Base-by-base conservation (phyloP, 345 rosid species). In the Geranium brycei region DNA sequence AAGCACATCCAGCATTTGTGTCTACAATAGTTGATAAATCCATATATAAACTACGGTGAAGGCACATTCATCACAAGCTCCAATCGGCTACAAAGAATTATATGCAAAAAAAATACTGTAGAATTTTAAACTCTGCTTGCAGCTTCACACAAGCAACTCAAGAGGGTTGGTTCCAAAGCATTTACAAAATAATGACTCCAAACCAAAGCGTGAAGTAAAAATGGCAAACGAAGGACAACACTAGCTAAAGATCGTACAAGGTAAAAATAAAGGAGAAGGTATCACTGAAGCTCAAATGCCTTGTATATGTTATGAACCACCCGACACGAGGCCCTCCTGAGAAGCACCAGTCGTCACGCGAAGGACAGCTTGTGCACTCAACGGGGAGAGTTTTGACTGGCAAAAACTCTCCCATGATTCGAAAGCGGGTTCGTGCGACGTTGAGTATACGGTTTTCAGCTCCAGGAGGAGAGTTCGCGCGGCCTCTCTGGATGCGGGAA, bases 401-500 rank as follows among this genome's bases (percentile, higher is more conserved):
- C 98, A 91, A 67, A 91, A 91, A 60, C 74, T 71, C 73, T 87
- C 95, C 98, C 98, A 91, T 41, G 92, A 76, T 61, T 68, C 69
- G 30, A 67, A 69, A 15, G 68, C 62, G 7, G 65, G 68, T 19
- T 67, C 68, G 11, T 69, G 75, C 38, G 83, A 80, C 73, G 84
- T 82, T 77, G 82, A 87, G 28, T 83, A 88, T 8, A 79, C 91
- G 41, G 76, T 76, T 74, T 88, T 90, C 70, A 91, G 81, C 70
- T 88, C 89, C 78, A 89, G 69, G 32, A 91, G 90, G 71, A 87
- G 91, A 17, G 83, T 64, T 35, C 98, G 81, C 59, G 98, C 96
- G 75, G 96, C 96, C 76, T 88, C 98, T 65, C 96, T 84, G 14
- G 98, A 91, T 69, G 84, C 98, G 11, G 96, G 98, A 72, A 91